These are phyloP conservation scores for Boletus subparvulus DNA, from an alignment of 768 basidiomycete genomes.

Conservation along the genomic window DNA sequence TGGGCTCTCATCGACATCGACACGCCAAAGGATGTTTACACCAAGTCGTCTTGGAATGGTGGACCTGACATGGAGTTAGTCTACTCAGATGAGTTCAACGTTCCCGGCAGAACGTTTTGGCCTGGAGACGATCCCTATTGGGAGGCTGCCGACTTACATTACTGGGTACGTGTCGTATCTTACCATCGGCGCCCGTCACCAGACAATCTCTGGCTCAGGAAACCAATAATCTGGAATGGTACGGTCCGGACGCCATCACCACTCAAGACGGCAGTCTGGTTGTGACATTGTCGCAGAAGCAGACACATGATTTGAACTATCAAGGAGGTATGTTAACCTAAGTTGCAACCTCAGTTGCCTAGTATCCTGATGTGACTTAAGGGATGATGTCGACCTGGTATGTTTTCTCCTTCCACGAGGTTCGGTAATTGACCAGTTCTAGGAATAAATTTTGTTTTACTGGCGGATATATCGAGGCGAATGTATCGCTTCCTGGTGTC, in stretches of 20 bases:
- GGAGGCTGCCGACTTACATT: conserved; percentile 55
- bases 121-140: conserved; percentile 84
- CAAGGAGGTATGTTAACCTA: conserved; percentile 33
- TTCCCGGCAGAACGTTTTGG: conserved; percentile 73
- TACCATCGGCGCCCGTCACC: conserved; percentile 23
- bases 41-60: conserved; percentile 55
- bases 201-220: conserved; percentile 29
- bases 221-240: conserved; percentile 60
- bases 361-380: conserved; percentile 38
- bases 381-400: conserved; percentile 49
- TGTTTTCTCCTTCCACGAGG: conserved; percentile 2
- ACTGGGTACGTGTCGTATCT: conserved; percentile 37
- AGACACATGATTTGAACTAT: conserved; percentile 47
- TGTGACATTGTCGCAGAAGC: conserved; percentile 48
- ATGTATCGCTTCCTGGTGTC: conserved; percentile 63
- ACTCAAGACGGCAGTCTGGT: conserved; percentile 52
- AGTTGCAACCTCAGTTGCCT: conserved; percentile 16
- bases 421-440: conserved; percentile 6
- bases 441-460: conserved; percentile 93
- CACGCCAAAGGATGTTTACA: conserved; percentile 57
- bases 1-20: conserved; percentile 59
- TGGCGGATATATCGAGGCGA: conserved; percentile 70
- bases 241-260: conserved; percentile 49
- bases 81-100: conserved; percentile 82
- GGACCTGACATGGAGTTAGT: conserved; percentile 57